Percentiles rank a stretch among this genome's conserved stretches.
These are phyloP conservation scores for Rhodotorula kratochvilovae DNA, from an alignment of 768 basidiomycete genomes.

Conservation along the genomic window DNA sequence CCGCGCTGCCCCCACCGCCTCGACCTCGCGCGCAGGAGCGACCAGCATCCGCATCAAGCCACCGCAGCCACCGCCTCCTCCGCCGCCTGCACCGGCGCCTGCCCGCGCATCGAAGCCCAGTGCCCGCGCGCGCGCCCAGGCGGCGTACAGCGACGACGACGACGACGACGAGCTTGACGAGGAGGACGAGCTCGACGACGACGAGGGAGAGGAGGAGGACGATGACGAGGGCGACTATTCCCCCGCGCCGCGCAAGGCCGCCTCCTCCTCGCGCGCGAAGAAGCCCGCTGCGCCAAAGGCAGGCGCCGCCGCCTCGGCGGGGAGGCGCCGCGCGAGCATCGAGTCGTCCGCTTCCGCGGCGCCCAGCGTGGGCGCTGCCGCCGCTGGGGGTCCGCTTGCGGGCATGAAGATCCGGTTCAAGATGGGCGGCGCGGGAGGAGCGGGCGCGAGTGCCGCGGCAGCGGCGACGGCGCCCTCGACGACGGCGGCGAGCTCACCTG, in stretches of 20 bases:
- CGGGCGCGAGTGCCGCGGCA: not conserved
- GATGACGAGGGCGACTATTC: constrained; percentile 14
- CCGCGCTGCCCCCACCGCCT: not conserved
- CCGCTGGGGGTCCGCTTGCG: not conserved
- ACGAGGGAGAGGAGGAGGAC: not conserved
- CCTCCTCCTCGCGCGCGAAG: not conserved
- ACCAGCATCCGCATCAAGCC: constrained; percentile 5
- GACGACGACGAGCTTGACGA: not conserved
- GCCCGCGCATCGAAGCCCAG: not conserved
- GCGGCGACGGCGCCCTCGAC: not conserved
- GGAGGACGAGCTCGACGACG: constrained; percentile 2
- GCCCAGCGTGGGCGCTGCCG: not conserved
- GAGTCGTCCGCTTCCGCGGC: not conserved
- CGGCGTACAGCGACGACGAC: not conserved
- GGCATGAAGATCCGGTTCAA: constrained; percentile 40
- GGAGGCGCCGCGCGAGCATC: not conserved
- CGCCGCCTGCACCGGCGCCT: too few species aligned
- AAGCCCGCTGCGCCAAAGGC: not conserved
- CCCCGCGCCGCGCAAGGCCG: not conserved
- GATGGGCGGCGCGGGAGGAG: constrained; percentile 9
- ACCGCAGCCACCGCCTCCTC: not conserved
- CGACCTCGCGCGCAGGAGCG: not conserved
- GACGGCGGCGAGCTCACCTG: constrained; percentile 1
- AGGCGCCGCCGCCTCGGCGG: not conserved
- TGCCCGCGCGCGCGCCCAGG: not conserved